Evolutionary conservation across 495 filamentous ascomycete genomes (phyloP), one percentile per base, ranked within the genome.

Genomic region (Neurospora sublineolata): DNA sequence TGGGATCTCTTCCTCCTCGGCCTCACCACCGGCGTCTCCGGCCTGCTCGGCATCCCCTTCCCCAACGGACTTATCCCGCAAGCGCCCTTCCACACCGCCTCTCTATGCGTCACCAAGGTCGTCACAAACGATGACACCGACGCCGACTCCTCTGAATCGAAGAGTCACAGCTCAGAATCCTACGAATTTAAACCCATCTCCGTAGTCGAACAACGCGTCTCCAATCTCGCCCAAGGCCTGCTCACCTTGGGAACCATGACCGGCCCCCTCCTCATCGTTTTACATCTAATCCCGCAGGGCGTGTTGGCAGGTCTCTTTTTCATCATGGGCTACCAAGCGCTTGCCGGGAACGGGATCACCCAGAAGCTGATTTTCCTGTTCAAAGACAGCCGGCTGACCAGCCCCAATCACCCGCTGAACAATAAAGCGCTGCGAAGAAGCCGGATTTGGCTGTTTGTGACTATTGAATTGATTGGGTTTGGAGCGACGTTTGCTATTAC

Each of bases 1-100:
- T 97, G 94, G 94, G 94, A 97, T 75, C 78, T 97, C 68, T 97
- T 95, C 85, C 88, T 97, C 37, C 89, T 97, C 2, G 94, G 94
- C 16, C 82, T 93, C 14, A 97, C 94, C 4, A 97, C 94, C 0
- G 91, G 91, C 70, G 80, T 97, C 20, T 90, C 90, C 18, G 94
- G 94, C 8, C 81, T 98, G 10, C 83, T 97, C 27, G 94, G 94
- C 4, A 86, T 98, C 37, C 94, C 94, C 18, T 91, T 94, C 73
- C 94, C 94, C 37, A 97, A 97, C 77, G 94, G 94, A 6, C 89
- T 98, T 33, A 93, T 95, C 75, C 92, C 92, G 0, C 94, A 98
- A 81, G 94, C 94, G 0, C 94, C 94, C 4, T 96, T 97, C 83
- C 94, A 97, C 81, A 98, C 94, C 9, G 87, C 89, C 30, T 88